phyloP scores from a whole-genome alignment of 2,329 filamentous ascomycete species.

The Botrytis fragariae region DNA sequence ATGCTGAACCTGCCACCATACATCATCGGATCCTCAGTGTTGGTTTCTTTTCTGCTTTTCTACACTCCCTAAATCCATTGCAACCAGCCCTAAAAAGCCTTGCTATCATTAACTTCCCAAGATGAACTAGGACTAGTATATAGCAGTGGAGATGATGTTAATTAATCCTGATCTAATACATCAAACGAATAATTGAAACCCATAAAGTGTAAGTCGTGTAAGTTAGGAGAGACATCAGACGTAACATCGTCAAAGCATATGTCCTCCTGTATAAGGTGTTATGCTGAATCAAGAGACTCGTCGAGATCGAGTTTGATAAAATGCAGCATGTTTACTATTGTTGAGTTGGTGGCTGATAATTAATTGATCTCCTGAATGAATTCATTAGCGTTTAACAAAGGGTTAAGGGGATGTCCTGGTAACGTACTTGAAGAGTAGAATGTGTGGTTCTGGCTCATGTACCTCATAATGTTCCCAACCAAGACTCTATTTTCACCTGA shows the following conservation, averaged over 20 bases:
- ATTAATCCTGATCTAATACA: constrained; percentile 37
- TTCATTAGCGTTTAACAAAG: constrained; percentile 20
- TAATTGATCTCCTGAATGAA: constrained; percentile 36
- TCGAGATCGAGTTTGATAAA: constrained; percentile 27
- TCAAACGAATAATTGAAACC: constrained; percentile 30
- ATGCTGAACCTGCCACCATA: constrained; percentile 10
- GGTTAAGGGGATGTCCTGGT: not conserved
- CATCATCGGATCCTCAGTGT: not conserved
- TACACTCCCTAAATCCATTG: not conserved
- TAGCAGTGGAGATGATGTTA: constrained; percentile 28
- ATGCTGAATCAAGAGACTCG: constrained; percentile 30
- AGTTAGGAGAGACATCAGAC: constrained; percentile 37
- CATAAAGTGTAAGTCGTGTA: constrained; percentile 31
- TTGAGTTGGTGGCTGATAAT: constrained; percentile 31
- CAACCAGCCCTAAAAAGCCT: constrained; percentile 13
- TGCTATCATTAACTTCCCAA: constrained; percentile 12
- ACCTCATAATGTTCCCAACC: constrained; percentile 99
- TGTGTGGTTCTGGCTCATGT: constrained; percentile 97
- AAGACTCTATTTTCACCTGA: constrained; percentile 64
- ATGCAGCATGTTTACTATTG: constrained; percentile 28
- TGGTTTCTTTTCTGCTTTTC: constrained; percentile 1
- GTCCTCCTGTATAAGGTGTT: constrained; percentile 28
- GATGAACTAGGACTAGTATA: constrained; percentile 19
- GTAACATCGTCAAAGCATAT: constrained; percentile 38
- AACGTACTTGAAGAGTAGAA: constrained; percentile 94